Conservation (phyloP, 345 rosid species). For the Physaria fendleri region DNA sequence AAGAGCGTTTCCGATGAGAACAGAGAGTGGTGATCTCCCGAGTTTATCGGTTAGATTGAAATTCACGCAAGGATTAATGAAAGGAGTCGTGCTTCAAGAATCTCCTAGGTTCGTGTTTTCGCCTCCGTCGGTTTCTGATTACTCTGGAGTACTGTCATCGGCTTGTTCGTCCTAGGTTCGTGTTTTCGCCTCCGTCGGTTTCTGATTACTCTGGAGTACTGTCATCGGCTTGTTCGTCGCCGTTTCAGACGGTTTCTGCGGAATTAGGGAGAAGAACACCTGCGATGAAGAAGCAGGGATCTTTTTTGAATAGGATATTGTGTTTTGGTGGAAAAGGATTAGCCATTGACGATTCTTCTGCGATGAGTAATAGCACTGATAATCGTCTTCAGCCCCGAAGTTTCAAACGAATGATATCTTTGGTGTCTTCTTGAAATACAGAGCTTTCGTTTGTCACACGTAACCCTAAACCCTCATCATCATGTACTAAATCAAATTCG, state of each 20-base stretch:
- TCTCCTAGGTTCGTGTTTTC: slow-evolving; percentile 42
- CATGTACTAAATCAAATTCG: background rate
- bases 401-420: slow-evolving; percentile 38
- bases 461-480: background rate
- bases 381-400: slow-evolving; percentile 24
- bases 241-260: slow-evolving; percentile 19
- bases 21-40: slow-evolving; percentile 47
- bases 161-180: slow-evolving; percentile 31
- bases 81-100: slow-evolving; percentile 61
- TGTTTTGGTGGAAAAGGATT: slow-evolving; percentile 64
- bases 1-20: slow-evolving; percentile 37
- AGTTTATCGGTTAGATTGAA: slow-evolving; percentile 64
- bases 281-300: slow-evolving; percentile 29
- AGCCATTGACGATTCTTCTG: slow-evolving; percentile 38
- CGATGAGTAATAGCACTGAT: slow-evolving; percentile 14
- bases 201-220: slow-evolving; percentile 28
- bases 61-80: slow-evolving; percentile 55
- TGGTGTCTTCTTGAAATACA: slow-evolving; percentile 31
- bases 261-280: slow-evolving; percentile 17
- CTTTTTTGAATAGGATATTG: slow-evolving; percentile 62
- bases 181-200: slow-evolving; percentile 39
- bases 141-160: slow-evolving; percentile 24
- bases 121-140: slow-evolving; percentile 33
- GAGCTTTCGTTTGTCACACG: slow-evolving; percentile 1
- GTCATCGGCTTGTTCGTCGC: slow-evolving; percentile 25